phyloP scores from a whole-genome alignment of 371 early-diverging fungal genomes.

The Rhizopus stolonifer region DNA sequence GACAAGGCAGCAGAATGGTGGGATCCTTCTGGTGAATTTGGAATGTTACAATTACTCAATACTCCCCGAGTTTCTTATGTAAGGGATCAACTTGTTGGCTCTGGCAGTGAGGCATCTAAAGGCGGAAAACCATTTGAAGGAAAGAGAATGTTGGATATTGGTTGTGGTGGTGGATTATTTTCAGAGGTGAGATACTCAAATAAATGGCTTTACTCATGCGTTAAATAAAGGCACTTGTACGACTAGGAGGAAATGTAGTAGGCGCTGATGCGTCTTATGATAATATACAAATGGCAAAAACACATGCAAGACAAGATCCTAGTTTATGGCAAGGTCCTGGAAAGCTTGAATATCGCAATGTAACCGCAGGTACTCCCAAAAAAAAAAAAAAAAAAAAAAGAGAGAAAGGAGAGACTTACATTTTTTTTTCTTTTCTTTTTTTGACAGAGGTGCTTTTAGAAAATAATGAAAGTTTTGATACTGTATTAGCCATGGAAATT shows the following conservation, averaged over 20 bases:
- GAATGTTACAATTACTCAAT: constrained; percentile 90
- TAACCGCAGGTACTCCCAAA: constrained; percentile 62
- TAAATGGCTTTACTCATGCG: not conserved
- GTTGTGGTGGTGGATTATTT: constrained; percentile 94
- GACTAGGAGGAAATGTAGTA: constrained; percentile 79
- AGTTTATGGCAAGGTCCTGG: constrained; percentile 53
- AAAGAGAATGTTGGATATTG: constrained; percentile 81
- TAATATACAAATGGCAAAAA: constrained; percentile 79
- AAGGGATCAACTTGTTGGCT: constrained; percentile 49
- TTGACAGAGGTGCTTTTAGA: constrained; percentile 58
- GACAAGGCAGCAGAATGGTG: constrained; percentile 85
- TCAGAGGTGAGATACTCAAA: constrained; percentile 52
- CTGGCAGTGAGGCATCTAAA: constrained; percentile 11
- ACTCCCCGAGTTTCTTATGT: constrained; percentile 82
- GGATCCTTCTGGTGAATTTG: constrained; percentile 86
- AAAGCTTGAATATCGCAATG: constrained; percentile 64
- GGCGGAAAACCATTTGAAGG: constrained; percentile 58
- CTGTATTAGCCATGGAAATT: constrained; percentile 87
- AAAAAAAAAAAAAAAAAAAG: constrained; percentile 6
- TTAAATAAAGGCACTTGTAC: constrained; percentile 73
- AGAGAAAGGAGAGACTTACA: too few species aligned
- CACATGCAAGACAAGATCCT: constrained; percentile 71
- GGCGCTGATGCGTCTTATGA: constrained; percentile 88
- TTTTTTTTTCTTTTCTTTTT: not conserved
- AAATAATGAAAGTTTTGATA: constrained; percentile 68